Base-by-base conservation (phyloP, 2,329 filamentous ascomycete genomes). In the Ophiostoma novo-ulmi region DNA sequence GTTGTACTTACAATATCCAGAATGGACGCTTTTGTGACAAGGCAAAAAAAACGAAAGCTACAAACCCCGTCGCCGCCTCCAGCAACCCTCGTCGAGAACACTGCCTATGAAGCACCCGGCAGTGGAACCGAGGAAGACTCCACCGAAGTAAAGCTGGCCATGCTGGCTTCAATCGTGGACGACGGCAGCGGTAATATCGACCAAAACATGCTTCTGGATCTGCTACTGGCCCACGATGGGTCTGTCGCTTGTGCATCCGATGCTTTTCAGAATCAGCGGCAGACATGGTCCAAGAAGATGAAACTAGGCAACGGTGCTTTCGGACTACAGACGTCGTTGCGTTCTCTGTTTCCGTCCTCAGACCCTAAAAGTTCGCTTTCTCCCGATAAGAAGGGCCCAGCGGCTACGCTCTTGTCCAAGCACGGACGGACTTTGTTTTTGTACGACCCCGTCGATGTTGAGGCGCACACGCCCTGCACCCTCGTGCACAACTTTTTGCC, bases 401-500 rank as follows among this genome's bases (percentile, higher is more conserved):
- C 65, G 26, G 65, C 64, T 11, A 65, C 63, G 1, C 61, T 70
- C 2, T 8, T 70, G 38, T 89, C 91, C 0, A 90, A 87, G 76
- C 96, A 90, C 77, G 94, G 94, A 14, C 87, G 88, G 75, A 97
- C 94, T 0, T 80, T 98, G 1, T 91, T 94, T 77, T 83, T 98
- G 0, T 98, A 91, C 79, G 88, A 91, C 61, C 91, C 94, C 0
- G 83, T 88, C 55, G 93, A 97, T 75, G 87, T 98, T 65, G 90
- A 92, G 67, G 84, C 87, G 35, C 87, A 97, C 77, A 97, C 94
- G 0, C 93, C 95, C 0, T 97, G 94, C 80, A 94, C 92, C 13
- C 91, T 98, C 74, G 88, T 97, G 70, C 93, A 97, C 79, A 95
- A 97, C 76, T 97, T 98, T 75, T 83, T 99, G 0, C 88, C 92